Evolutionary conservation across 176 grass and related monocot genomes (phyloP).

Genomic region (Melocanna baccifera): DNA sequence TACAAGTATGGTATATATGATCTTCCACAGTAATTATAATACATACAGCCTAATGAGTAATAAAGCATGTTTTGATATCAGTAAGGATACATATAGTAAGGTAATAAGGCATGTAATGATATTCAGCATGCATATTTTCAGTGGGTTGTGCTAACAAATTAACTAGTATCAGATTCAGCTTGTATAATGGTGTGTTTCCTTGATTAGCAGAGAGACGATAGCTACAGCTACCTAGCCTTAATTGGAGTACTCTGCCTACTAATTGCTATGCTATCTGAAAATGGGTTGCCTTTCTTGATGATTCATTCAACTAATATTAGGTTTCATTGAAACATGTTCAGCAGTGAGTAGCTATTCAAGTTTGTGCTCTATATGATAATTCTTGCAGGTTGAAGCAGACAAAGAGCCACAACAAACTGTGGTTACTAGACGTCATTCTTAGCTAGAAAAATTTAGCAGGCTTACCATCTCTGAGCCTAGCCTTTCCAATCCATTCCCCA

Average conservation of each 20-base stretch:
- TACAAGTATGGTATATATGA: not conserved
- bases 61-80: not conserved
- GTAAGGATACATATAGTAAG: not conserved
- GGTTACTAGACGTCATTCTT: not conserved
- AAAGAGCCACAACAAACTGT: not conserved
- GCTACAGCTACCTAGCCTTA: not conserved
- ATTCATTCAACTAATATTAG: not conserved
- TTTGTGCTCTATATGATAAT: not conserved
- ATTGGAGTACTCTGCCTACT: not conserved
- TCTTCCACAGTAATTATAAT: not conserved
- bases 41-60: not conserved
- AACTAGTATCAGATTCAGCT: not conserved
- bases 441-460: not conserved
- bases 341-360: not conserved
- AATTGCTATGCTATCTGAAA: not conserved
- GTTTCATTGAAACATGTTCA: not conserved
- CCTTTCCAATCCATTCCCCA: constrained; percentile 85
- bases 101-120: not conserved
- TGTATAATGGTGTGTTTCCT: not conserved
- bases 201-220: not conserved
- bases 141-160: not conserved
- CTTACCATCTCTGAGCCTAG: constrained; percentile 89
- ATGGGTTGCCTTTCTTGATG: not conserved
- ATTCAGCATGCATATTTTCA: not conserved
- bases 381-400: not conserved